Base-by-base conservation (phyloP, 2,329 filamentous ascomycete species). In the Neurospora sp. region DNA sequence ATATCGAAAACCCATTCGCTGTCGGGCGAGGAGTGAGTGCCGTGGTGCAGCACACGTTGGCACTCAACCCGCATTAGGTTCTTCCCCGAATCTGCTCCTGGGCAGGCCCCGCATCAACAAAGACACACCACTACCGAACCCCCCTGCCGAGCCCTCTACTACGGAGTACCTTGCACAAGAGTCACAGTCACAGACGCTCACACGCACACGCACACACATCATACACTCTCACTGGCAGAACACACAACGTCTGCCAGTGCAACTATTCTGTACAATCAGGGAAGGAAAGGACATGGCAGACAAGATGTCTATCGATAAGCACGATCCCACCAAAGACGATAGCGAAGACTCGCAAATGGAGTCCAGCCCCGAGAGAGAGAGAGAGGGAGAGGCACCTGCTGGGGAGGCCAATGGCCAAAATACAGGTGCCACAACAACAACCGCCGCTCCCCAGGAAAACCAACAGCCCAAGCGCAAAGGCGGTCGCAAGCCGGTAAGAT, bases 401-500 rank as follows among this genome's bases (percentile, higher is more conserved):
- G 52, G 52, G 36, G 52, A 62, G 28, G 52, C 15, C 52, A 62
- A 62, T 62, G 28, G 52, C 28, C 52, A 10, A 36, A 36, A 62
- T 62, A 62, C 23, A 6, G 52, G 52, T 62, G 77, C 79, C 70
- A 76, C 75, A 73, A 75, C 76, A 67, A 78, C 81, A 38, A 62
- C 52, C 15, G 23, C 23, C 6, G 52, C 23, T 62, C 52, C 52
- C 52, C 85, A 85, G 74, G 86, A 89, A 76, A 80, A 79, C 75
- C 86, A 87, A 78, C 87, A 89, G 73, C 93, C 94, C 79, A 99
- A 99, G 86, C 90, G 96, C 78, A 99, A 99, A 85, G 96, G 96
- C 78, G 96, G 96, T 72, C 90, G 96, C 78, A 99, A 98, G 84
- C 96, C 96, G 78, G 96, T 98, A 89, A 81, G 86, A 81, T 58